phyloP scores from a whole-genome alignment of 768 basidiomycete genomes.

The Guyanaporus albipodus region DNA sequence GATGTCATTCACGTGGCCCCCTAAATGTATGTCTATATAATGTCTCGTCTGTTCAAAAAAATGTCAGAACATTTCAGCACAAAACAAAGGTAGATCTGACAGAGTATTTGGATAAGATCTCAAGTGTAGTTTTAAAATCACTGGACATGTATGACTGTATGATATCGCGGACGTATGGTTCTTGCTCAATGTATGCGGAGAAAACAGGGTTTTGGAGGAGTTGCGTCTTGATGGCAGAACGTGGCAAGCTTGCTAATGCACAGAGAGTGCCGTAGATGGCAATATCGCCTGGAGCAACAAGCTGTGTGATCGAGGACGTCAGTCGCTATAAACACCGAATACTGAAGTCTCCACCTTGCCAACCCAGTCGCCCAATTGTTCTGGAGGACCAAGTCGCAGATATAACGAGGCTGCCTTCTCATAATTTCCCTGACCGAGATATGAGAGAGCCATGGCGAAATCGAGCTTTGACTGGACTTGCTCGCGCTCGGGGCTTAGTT shows the following conservation, averaged over 20 bases:
- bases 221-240: slow-evolving; percentile 64
- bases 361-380: slow-evolving; percentile 74
- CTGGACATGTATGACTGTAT: slow-evolving; percentile 83
- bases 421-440: slow-evolving; percentile 67
- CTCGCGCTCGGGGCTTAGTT: slow-evolving; percentile 53
- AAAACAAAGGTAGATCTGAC: slow-evolving; percentile 35
- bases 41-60: slow-evolving; percentile 60
- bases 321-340: neutral
- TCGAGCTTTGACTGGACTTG: slow-evolving; percentile 75
- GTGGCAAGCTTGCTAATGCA: slow-evolving; percentile 71
- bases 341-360: slow-evolving; percentile 50
- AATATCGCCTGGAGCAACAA: slow-evolving; percentile 78
- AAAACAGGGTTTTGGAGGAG: slow-evolving; percentile 69
- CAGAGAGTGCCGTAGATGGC: slow-evolving; percentile 85
- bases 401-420: slow-evolving; percentile 78
- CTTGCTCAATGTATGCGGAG: slow-evolving; percentile 76
- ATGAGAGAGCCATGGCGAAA: slow-evolving; percentile 73
- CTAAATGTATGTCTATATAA: slow-evolving; percentile 72
- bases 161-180: slow-evolving; percentile 83
- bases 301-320: slow-evolving; percentile 25
- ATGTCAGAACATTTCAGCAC: neutral
- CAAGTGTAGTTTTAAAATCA: slow-evolving; percentile 80
- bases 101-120: slow-evolving; percentile 67
- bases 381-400: slow-evolving; percentile 59
- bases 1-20: slow-evolving; percentile 61